Conservation (phyloP, 1,284 basidiomycete species). For the Moesziomyces sp. region DNA sequence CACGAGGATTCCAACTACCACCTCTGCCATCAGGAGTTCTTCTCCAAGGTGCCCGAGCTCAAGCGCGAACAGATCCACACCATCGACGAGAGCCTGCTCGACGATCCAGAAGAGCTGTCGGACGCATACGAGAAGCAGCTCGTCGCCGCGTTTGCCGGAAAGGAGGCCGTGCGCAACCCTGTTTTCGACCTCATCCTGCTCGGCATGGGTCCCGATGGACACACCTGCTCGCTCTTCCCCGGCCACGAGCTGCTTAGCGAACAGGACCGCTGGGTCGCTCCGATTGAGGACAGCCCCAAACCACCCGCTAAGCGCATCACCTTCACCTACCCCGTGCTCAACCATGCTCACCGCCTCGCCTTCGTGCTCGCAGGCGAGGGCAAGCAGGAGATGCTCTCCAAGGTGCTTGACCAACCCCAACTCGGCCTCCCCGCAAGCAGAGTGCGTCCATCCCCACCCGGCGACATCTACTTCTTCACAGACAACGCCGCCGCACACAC, state of each 20-base stretch:
- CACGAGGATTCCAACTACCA: slow-evolving; percentile 90
- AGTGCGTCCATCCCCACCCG: slow-evolving; percentile 82
- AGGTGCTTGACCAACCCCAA: slow-evolving; percentile 84
- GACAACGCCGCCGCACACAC: slow-evolving; percentile 59
- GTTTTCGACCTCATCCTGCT: slow-evolving; percentile 68
- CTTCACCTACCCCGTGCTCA: slow-evolving; percentile 67
- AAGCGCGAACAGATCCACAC: slow-evolving; percentile 80
- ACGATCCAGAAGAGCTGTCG: slow-evolving; percentile 80
- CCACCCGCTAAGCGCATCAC: slow-evolving; percentile 85
- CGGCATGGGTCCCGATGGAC: slow-evolving; percentile 77
- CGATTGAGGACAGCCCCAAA: slow-evolving; percentile 91
- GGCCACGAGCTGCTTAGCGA: slow-evolving; percentile 85
- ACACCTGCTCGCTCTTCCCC: slow-evolving; percentile 96
- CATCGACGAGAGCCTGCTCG: slow-evolving; percentile 77
- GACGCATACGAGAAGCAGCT: slow-evolving; percentile 93
- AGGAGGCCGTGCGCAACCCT: slow-evolving; percentile 64
- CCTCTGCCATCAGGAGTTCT: slow-evolving; percentile 81
- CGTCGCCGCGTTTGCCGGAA: slow-evolving; percentile 78
- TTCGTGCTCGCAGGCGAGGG: slow-evolving; percentile 87
- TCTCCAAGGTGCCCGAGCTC: slow-evolving; percentile 85
- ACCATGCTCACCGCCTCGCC: slow-evolving; percentile 77
- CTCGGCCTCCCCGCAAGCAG: slow-evolving; percentile 82
- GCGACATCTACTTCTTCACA: slow-evolving; percentile 69
- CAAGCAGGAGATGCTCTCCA: slow-evolving; percentile 82
- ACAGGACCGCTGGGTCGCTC: slow-evolving; percentile 91